Conservation (phyloP, 805 yeast genomes). For the Zygosaccharomyces rouxii region DNA sequence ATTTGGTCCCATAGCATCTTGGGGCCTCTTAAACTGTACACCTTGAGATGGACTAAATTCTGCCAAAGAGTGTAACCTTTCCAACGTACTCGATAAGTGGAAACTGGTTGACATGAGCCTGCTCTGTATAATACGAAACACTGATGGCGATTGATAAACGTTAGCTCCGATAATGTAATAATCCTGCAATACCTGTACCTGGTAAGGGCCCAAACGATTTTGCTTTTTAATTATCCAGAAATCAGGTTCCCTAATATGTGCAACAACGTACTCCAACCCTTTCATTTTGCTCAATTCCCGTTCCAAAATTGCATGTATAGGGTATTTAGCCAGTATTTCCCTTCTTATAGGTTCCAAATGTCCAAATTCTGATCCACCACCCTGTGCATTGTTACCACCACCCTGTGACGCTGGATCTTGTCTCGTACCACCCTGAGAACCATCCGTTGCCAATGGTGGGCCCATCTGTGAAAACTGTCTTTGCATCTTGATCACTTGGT, state of each 20-base stretch:
- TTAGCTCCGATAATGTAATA: conserved; percentile 89
- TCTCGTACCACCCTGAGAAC: conserved; percentile 2
- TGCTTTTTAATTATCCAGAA: conserved; percentile 90
- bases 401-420: conserved; percentile 2
- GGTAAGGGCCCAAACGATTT: conserved; percentile 46
- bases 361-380: conserved; percentile 17
- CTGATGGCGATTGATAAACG: conserved; percentile 82
- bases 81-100: conserved; percentile 44
- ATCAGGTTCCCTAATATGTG: conserved; percentile 78
- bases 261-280: conserved; percentile 81
- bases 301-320: conserved; percentile 39
- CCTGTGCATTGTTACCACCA: conserved; percentile 5
- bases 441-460: conserved; percentile 9
- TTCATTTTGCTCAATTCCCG: conserved; percentile 67
- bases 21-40: conserved; percentile 22
- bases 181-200: conserved; percentile 51
- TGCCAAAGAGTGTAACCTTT: conserved; percentile 45
- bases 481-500: conserved; percentile 94
- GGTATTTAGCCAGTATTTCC: conserved; percentile 26
- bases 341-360: conserved; percentile 24
- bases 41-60: conserved; percentile 60
- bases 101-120: conserved; percentile 52
- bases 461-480: conserved; percentile 54
- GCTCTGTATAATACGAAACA: conserved; percentile 67
- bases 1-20: conserved; percentile 10